phyloP scores from a whole-genome alignment of 192 early-diverging fungal species.

The Podila minutissima region DNA sequence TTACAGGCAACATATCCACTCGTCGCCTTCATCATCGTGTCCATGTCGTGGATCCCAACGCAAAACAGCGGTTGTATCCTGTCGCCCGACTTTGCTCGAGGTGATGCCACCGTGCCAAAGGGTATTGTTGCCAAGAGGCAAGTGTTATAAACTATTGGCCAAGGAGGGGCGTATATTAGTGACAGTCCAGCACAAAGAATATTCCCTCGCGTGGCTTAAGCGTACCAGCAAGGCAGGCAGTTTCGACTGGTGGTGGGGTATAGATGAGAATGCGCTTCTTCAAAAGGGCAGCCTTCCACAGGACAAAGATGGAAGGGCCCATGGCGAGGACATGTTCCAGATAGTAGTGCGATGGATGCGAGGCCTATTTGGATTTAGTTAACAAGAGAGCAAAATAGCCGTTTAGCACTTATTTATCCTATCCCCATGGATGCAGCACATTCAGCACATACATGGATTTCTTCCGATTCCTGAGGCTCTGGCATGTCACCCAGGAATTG shows the following conservation, averaged over 20 bases:
- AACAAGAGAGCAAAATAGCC: neutral
- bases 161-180: neutral
- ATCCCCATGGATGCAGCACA: no score
- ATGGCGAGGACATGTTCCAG: slow-evolving; percentile 52
- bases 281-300: slow-evolving; percentile 64
- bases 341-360: slow-evolving; percentile 57
- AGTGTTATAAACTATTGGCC: slow-evolving; percentile 54
- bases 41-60: slow-evolving; percentile 62
- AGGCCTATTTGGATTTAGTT: slow-evolving; percentile 7
- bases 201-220: neutral
- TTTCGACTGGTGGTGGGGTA: slow-evolving; percentile 57
- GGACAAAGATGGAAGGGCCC: slow-evolving; percentile 60
- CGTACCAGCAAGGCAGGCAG: slow-evolving; percentile 58
- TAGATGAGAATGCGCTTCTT: slow-evolving; percentile 62
- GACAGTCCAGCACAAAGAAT: neutral
- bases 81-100: slow-evolving; percentile 12
- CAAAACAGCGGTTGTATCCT: slow-evolving; percentile 53
- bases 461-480: slow-evolving; percentile 8
- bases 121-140: slow-evolving; percentile 58
- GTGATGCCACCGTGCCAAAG: neutral
- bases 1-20: slow-evolving; percentile 62
- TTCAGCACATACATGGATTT: slow-evolving; percentile 21
- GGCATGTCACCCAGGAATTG: neutral
- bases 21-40: slow-evolving; percentile 27
- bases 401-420: no score